Base-by-base conservation (phyloP, 257 asterid species). In the Capsicum chinense region DNA sequence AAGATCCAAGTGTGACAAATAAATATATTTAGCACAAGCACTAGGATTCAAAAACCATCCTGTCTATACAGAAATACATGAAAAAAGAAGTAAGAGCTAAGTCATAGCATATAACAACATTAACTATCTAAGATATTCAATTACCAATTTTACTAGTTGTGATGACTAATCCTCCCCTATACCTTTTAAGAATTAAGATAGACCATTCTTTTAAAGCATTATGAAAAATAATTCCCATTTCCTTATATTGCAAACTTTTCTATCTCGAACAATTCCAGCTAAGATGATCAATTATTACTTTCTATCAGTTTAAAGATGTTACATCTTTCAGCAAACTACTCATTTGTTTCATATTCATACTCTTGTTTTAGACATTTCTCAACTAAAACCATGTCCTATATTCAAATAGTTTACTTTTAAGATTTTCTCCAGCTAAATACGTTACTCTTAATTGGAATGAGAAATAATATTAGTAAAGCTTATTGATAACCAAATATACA, bases 11-110 rank as follows among this genome's bases (percentile, higher is more conserved):
- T 91, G 98, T 85, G 99, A 90, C 90, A 95, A 92, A 82, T 93
- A 94, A 88, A 94, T 97, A 92, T 91, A 88, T 84, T 95, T 95
- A 80, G 98, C 95, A 87, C 99, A 95, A 15, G 99, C 98, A 85
- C 99, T 98, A 71, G 99, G 99, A 91, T 95, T 95, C 99, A 89
- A 95, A 95, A 90, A 21, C 0, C 99, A 94, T 80, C 99, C 98
- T 92, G 98, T 92, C 98, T 94, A 92, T 85, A 91, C 87, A 67
- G 14, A 80, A 90, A 81, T 81, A 87, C 37, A 64, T 54, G 83
- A 52, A 86, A 33, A 81, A 81, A 74, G 21, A 15, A 56, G 63
- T 19, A 74, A 73, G 57, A 68, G 69, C 78, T 57, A 10, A 64
- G 17, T 64, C 44, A 64, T 21, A 64, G 39, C 70, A 64, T 26